These are phyloP conservation scores for Casuarina cunninghamiana DNA, from an alignment of 306 rosid species.

Conservation along the genomic window DNA sequence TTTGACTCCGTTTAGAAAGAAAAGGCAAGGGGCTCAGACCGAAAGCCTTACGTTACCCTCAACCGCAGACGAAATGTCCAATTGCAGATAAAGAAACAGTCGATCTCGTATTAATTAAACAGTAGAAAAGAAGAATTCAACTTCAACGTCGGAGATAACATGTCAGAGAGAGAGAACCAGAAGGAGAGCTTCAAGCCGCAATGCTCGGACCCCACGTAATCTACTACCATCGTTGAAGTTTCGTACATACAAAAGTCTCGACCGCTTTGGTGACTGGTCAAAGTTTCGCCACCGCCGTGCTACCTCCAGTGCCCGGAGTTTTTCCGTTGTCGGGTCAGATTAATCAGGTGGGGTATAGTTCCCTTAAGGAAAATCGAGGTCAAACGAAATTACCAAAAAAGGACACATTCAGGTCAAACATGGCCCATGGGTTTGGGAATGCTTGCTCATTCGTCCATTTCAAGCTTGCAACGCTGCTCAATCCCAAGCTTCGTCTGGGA, in stretches of 20 bases:
- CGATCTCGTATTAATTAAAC: neutral
- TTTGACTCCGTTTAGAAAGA: slow-evolving; percentile 50
- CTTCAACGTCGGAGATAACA: slow-evolving; percentile 56
- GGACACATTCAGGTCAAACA: neutral
- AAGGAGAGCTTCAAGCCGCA: slow-evolving; percentile 47
- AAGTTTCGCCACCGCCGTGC: slow-evolving; percentile 33
- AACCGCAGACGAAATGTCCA: slow-evolving; percentile 40
- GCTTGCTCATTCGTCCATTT: slow-evolving; percentile 9
- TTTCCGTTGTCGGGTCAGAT: slow-evolving; percentile 27
- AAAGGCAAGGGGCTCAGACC: slow-evolving; percentile 21
- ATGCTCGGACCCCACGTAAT: slow-evolving; percentile 43
- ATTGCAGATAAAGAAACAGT: slow-evolving; percentile 12
- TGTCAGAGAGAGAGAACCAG: slow-evolving; percentile 26
- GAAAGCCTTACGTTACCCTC: slow-evolving; percentile 18
- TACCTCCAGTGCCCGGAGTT: slow-evolving; percentile 34
- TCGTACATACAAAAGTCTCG: slow-evolving; percentile 52
- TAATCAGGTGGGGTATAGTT: neutral
- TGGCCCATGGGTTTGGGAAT: neutral
- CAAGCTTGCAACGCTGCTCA: neutral
- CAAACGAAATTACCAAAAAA: slow-evolving; percentile 1
- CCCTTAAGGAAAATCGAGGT: slow-evolving; percentile 6
- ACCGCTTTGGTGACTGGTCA: slow-evolving; percentile 43
- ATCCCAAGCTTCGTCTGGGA: neutral
- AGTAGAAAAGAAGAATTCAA: slow-evolving; percentile 60
- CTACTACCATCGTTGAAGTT: slow-evolving; percentile 60